phyloP scores from a whole-genome alignment of 768 basidiomycete genomes.

The Lactarius sp. region DNA sequence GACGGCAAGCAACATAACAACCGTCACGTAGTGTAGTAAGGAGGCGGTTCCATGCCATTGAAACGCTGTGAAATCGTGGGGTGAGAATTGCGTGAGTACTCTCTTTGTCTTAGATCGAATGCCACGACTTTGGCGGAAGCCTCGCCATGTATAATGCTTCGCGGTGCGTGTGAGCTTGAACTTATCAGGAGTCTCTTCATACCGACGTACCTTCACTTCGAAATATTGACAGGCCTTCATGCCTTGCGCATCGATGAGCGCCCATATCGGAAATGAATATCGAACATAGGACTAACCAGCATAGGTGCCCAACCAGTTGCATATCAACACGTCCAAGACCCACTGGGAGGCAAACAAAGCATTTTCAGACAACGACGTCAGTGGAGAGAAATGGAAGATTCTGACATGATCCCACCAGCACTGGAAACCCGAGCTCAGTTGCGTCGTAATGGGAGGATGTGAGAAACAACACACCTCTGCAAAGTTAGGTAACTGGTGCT shows the following conservation, averaged over 20 bases:
- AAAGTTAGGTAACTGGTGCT: constrained; percentile 86
- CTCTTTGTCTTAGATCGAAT: constrained; percentile 74
- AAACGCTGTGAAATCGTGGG: constrained; percentile 84
- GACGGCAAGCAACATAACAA: constrained; percentile 68
- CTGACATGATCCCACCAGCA: constrained; percentile 94
- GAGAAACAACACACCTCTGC: constrained; percentile 55
- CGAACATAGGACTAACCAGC: constrained; percentile 45
- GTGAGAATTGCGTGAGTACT: constrained; percentile 79
- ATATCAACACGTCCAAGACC: constrained; percentile 80
- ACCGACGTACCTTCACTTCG: constrained; percentile 51
- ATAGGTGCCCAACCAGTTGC: constrained; percentile 87
- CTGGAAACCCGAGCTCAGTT: constrained; percentile 36
- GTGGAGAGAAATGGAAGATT: constrained; percentile 22
- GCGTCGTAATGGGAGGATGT: constrained; percentile 25
- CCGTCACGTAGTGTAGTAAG: constrained; percentile 68
- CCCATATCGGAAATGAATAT: constrained; percentile 22
- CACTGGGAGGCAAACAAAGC: constrained; percentile 44
- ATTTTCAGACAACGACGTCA: constrained; percentile 11
- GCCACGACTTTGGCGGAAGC: constrained; percentile 71
- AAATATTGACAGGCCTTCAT: constrained; percentile 87
- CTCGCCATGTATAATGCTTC: constrained; percentile 83
- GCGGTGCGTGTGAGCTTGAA: constrained; percentile 17
- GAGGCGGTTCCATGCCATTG: constrained; percentile 78
- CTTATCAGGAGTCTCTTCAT: constrained; percentile 7
- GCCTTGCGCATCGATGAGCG: constrained; percentile 39